Conservation (phyloP, 176 grass and related monocot species). For the Paspalum vaginatum region DNA sequence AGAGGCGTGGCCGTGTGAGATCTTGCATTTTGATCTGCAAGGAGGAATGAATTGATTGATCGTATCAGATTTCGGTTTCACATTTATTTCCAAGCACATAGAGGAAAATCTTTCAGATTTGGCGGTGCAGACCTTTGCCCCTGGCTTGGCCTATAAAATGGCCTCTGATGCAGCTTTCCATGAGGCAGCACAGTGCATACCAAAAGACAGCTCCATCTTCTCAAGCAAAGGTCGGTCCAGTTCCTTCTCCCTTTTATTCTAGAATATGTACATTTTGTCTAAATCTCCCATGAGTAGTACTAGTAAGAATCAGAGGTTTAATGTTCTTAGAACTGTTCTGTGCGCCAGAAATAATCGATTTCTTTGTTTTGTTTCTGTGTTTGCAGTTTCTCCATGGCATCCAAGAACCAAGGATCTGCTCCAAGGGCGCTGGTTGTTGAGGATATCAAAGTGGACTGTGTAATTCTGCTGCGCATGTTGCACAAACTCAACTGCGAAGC, state of each 20-base stretch:
- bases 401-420: not conserved
- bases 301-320: no score
- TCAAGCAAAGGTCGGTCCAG: not conserved
- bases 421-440: constrained; percentile 35
- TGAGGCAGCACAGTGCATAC: not conserved
- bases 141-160: constrained; percentile 13
- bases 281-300: not conserved
- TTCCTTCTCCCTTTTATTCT: not conserved
- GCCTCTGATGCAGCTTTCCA: not conserved
- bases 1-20: not conserved
- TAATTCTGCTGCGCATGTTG: constrained; percentile 10
- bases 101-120: constrained; percentile 1
- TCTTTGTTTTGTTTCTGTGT: not conserved
- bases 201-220: not conserved
- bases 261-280: not conserved
- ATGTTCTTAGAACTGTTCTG: not conserved
- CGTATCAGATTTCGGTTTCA: not conserved
- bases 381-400: not conserved
- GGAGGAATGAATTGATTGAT: not conserved
- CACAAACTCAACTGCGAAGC: not conserved
- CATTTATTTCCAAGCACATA: not conserved
- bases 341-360: not conserved
- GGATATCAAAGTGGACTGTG: not conserved
- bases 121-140: not conserved
- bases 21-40: not conserved